Evolutionary conservation across 177 flowering plant species (phyloP), one percentile per base, ranked within the genome.

Genomic region (Vitis hybrid): DNA sequence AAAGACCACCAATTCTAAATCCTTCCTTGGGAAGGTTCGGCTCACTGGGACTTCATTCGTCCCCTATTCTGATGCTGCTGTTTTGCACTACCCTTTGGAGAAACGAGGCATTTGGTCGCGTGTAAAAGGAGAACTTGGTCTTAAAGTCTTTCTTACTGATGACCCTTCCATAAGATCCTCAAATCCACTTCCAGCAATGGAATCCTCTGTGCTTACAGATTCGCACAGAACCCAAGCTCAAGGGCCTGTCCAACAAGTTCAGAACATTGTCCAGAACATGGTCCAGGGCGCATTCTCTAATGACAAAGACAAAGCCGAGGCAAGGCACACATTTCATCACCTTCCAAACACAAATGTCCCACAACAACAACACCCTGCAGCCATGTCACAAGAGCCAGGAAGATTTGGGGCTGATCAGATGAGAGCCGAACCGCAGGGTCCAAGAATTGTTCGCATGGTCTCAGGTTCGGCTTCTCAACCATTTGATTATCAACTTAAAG

Each of bases 31-130:
- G 23, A 91, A 83, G 75, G 93, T 94, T 17, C 78, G 86, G 19
- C 81, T 94, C 61, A 82, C 81, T 56, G 94, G 97, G 21, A 84
- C 91, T 8, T 89, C 98, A 23, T 92, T 91, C 72, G 98, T 91
- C 1, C 84, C 93, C 3, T 71, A 84, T 65, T 82, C 89, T 18
- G 98, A 94, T 65, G 86, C 97, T 60, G 88, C 88, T 65, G 86
- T 85, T 60, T 75, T 91, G 71, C 89, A 86, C 68, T 94, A 90
- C 73, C 97, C 94, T 61, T 72, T 94, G 60, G 98, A 94, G 60
- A 92, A 91, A 71, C 80, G 85, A 11, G 72, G 80, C 64, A 64
- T 94, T 9, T 85, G 86, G 61, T 87, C 95, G 1, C 89, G 84
- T 39, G 91, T 82, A 1, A 84, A 83, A 74, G 97, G 98, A 58